phyloP scores from a whole-genome alignment of 306 rosid genomes.

The Cicer pinnatifidum region DNA sequence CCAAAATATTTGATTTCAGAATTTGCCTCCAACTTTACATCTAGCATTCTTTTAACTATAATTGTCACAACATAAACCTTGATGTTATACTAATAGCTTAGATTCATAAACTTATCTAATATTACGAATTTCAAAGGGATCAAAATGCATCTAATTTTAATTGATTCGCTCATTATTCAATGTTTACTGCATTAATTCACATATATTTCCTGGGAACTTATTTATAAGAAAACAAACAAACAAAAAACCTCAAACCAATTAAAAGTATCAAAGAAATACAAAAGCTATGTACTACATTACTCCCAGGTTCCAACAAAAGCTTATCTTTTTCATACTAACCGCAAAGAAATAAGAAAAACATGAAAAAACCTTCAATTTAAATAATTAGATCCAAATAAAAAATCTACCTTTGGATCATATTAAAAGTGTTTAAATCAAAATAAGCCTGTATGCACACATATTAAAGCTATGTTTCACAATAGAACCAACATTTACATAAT shows the following conservation, averaged over 20 bases:
- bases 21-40: conserved; percentile 32
- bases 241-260: neutral
- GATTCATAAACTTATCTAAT: conserved; percentile 3
- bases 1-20: neutral
- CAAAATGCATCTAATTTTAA: conserved; percentile 1
- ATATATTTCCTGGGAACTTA: neutral
- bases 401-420: neutral
- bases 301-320: conserved; percentile 8
- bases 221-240: neutral
- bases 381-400: conserved; percentile 37
- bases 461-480: neutral
- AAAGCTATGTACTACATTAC: neutral
- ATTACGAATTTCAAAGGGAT: neutral
- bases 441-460: conserved; percentile 10
- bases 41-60: conserved; percentile 17
- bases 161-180: conserved; percentile 7
- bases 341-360: neutral
- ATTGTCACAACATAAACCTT: conserved; percentile 31
- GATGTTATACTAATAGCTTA: neutral
- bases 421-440: neutral
- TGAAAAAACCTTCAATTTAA: neutral
- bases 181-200: conserved; percentile 15
- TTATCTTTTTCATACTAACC: neutral
- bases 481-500: conserved; percentile 22
- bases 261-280: conserved; percentile 1